Evolutionary conservation across 2,329 filamentous ascomycete genomes (phyloP), one percentile per base, ranked within the genome.

Genomic region (Fusarium neocosmosporiellum): DNA sequence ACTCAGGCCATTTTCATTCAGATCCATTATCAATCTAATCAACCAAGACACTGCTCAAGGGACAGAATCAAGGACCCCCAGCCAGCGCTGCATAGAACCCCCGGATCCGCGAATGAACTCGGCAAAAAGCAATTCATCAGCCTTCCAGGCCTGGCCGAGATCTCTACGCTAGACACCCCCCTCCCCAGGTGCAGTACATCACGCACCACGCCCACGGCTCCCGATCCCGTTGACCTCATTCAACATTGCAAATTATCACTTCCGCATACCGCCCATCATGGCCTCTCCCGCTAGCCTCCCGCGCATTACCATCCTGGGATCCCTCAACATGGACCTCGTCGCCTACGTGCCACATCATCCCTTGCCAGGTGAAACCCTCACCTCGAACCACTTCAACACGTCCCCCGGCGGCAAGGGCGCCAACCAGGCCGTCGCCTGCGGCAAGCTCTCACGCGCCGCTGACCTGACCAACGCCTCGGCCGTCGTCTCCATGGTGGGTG

Each of bases 341-440:
- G 95, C 94, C 43, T 91, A 94, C 77, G 96, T 96, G 36, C 87
- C 94, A 7, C 94, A 96, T 71, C 90, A 98, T 71, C 96, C 96
- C 1, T 85, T 88, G 1, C 91, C 93, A 1, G 96, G 96, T 74
- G 96, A 99, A 84, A 98, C 96, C 4, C 88, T 98, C 59, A 95
- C 93, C 3, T 89, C 94, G 55, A 91, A 86, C 73, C 91, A 90
- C 22, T 97, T 97, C 84, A 88, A 88, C 79, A 94, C 92, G 37
- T 95, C 93, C 48, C 92, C 93, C 33, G 96, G 96, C 77, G 96
- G 96, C 65, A 99, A 99, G 84, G 96, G 96, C 72, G 95, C 95
- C 69, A 98, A 98, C 85, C 96, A 98, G 85, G 95, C 95, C 67
- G 93, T 98, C 64, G 94, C 95, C 27, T 95, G 93, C 83, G 93